These are phyloP conservation scores for Hawksworthiomyces lignivorus DNA, from an alignment of 2,329 filamentous ascomycete species.

Conservation along the genomic window DNA sequence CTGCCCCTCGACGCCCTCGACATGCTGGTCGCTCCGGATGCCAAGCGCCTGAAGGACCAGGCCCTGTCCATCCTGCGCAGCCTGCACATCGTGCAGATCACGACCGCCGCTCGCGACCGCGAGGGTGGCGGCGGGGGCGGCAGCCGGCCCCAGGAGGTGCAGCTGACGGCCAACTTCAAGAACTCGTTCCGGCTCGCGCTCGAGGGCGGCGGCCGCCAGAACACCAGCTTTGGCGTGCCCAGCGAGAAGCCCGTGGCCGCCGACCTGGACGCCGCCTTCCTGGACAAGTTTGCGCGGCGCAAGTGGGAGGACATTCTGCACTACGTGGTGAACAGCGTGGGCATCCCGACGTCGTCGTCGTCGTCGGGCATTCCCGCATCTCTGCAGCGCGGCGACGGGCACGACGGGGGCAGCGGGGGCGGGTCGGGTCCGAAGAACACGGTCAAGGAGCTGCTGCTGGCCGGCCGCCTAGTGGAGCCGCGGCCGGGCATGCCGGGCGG, in stretches of 20 bases:
- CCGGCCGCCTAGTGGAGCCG: conserved; percentile 70
- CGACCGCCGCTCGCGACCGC: conserved; percentile 50
- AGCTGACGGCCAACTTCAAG: conserved; percentile 74
- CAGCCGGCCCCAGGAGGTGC: conserved; percentile 63
- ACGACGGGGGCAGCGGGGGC: conserved; percentile 24
- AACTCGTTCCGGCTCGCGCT: conserved; percentile 77
- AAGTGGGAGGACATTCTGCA: conserved; percentile 97
- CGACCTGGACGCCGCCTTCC: conserved; percentile 59
- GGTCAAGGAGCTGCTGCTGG: conserved; percentile 76
- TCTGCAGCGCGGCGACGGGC: conserved; percentile 24
- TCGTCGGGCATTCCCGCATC: background rate
- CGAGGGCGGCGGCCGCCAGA: conserved; percentile 75
- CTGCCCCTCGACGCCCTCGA: conserved; percentile 76
- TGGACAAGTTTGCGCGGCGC: conserved; percentile 77
- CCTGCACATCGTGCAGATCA: conserved; percentile 76
- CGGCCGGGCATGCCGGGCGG: conserved; percentile 29
- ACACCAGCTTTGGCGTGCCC: conserved; percentile 87
- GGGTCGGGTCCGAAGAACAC: conserved; percentile 58
- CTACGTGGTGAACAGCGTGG: conserved; percentile 80
- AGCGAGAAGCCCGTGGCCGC: conserved; percentile 56
- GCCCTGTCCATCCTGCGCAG: conserved; percentile 73
- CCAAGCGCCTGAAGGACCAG: conserved; percentile 67
- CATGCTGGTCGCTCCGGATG: conserved; percentile 67
- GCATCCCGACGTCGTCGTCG: conserved; percentile 34
- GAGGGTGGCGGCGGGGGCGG: too few relatives aligned